Base-by-base conservation (phyloP, 305 asterid species). In the Rubia tinctorum region DNA sequence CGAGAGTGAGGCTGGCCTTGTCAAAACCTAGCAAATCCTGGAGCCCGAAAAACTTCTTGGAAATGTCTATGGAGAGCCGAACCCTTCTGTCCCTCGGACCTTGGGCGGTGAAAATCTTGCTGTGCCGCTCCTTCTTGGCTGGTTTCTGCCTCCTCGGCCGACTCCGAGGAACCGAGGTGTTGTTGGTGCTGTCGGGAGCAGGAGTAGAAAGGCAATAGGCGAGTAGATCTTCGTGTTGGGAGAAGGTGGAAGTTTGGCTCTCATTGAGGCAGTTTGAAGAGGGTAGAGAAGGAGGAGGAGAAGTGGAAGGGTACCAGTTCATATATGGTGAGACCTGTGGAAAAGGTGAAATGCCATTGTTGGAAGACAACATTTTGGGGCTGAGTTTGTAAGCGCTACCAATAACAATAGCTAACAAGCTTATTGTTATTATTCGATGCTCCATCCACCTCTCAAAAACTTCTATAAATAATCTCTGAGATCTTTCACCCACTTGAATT, bases 1-100 rank as follows among this genome's bases (percentile, higher is more conserved):
- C 96, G 1, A 92, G 88, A 79, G 98, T 92, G 74, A 88, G 86
- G 87, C 98, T 92, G 7, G 97, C 92, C 77, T 89, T 92, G 77
- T 90, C 97, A 42, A 79, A 89, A 58, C 96, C 96, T 55, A 92
- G 80, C 77, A 85, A 78, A 66, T 90, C 97, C 82, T 92, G 98
- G 42, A 92, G 94, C 60, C 90, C 96, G 71, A 92, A 92, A 84
- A 92, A 92, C 88, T 84, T 85, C 2, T 91, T 77, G 0, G 97
- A 96, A 71, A 89, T 83, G 79, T 82, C 88, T 11, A 90, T 89
- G 18, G 97, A 92, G 15, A 92, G 84, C 63, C 98, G 77, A 0
- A 92, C 93, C 51, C 98, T 80, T 76, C 97, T 83, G 56, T 92
- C 97, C 49, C 98, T 81, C 0, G 85, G 89, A 15, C 98, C 98